Evolutionary conservation across 352 stramenopile species (phyloP), one percentile per base, ranked within the genome.

Genomic region (Phytophthora palmivora): DNA sequence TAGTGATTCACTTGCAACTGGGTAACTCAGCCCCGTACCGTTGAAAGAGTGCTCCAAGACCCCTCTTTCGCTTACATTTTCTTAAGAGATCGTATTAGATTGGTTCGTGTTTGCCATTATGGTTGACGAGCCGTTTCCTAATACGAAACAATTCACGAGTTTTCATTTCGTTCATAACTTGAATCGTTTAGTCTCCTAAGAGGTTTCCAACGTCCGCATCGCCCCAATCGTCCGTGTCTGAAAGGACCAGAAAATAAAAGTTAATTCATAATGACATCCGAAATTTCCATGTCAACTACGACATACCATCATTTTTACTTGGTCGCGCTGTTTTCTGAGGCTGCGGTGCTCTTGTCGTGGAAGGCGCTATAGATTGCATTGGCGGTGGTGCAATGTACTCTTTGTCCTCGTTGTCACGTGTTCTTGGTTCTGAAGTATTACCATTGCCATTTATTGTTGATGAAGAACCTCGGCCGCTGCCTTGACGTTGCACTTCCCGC

Each of bases 171-270:
- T 65, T 16, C n/a, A 33, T 39, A 48, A 6, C 33, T 59, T 34
- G 37, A 15, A 34, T 30, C 2, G 16, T 33, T 38, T 75, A 92
- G 60, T 94, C 85, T 57, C 78, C 78, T 51, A 92, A 65, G 42
- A 94, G 63, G 39, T 92, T 88, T 24, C 84, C 81, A 8, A 93
- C 84, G 39, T 95, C 84, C 0, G 86, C 86, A 37, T 93, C 82
- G 21, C 82, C 84, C 80, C 83, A 95, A 58, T 95, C 86, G 38
- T 95, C 82, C 15, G 78, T 72, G n/a, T 88, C 79, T 90, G 45
- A 24, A 69, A 46, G 3, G 33, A 19, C 42, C 18, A 49, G 15
- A 46, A 57, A 33, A 36, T 22, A 61, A 44, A 56, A 43, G 28
- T 53, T 26, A 57, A n/a, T 18, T 3, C 37, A 64, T 44, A 34